phyloP scores from a whole-genome alignment of 2,329 filamentous ascomycete species.

The Scolecobasidium constrictum region DNA sequence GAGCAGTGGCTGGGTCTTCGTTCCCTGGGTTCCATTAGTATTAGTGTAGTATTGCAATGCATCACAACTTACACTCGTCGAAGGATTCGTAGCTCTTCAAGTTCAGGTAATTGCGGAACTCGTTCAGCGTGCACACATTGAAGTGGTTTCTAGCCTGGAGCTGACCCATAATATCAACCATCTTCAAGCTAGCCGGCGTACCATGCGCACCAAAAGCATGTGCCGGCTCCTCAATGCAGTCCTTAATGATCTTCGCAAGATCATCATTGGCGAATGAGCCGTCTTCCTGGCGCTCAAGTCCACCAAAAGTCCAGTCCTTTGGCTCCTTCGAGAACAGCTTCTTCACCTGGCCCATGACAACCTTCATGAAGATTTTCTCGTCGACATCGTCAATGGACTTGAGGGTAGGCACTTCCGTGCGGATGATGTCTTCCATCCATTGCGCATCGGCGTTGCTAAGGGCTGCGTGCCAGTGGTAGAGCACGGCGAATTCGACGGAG shows the following conservation, averaged over 20 bases:
- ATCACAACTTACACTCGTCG: constrained; percentile 11
- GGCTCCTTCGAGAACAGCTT: constrained; percentile 45
- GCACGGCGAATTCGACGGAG: constrained; percentile 35
- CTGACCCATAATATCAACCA: constrained; percentile 33
- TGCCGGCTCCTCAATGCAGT: constrained; percentile 56
- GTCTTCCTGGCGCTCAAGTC: constrained; percentile 48
- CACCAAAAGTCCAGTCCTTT: constrained; percentile 50
- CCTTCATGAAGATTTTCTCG: constrained; percentile 29
- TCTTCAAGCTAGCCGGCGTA: constrained; percentile 26
- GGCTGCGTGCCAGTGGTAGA: constrained; percentile 38
- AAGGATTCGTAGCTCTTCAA: constrained; percentile 17
- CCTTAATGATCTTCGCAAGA: constrained; percentile 54
- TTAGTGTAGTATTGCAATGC: no score
- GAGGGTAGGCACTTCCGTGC: constrained; percentile 24
- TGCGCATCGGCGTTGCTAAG: constrained; percentile 32
- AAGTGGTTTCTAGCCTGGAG: constrained; percentile 30
- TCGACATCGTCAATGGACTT: constrained; percentile 33
- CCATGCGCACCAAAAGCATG: constrained; percentile 29
- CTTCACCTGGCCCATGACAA: constrained; percentile 29
- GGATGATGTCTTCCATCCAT: constrained; percentile 34
- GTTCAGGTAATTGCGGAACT: constrained; percentile 22
- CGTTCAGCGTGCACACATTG: constrained; percentile 37
- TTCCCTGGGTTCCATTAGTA: no score
- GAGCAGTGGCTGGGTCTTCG: constrained; percentile 5
- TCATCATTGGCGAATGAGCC: constrained; percentile 62